Percentiles rank a stretch among this genome's conserved stretches.
Conservation (phyloP, 805 yeast genomes). For the Cyberlindnera nakhonratchasimensis region DNA sequence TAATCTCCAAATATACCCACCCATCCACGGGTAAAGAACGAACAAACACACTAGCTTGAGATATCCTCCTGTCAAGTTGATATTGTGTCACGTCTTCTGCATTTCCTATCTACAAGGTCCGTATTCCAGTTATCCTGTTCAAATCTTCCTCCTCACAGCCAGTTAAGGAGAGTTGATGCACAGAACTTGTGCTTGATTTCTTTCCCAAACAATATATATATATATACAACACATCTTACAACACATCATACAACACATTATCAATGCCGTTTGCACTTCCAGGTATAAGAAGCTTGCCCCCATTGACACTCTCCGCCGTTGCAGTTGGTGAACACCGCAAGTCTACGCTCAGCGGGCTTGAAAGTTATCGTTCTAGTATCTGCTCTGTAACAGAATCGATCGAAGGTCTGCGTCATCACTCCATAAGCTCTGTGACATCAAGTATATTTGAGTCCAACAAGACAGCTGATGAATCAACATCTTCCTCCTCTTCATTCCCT, state of each 20-base stretch:
- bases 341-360: neutral
- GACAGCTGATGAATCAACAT: neutral
- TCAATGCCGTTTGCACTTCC: conserved; percentile 3
- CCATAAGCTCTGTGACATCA: neutral
- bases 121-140: too few relatives aligned
- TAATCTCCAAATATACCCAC: too few relatives aligned
- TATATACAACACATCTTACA: neutral
- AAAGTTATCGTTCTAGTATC: conserved; percentile 3
- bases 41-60: too few relatives aligned
- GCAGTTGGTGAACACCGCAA: neutral
- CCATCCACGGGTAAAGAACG: too few relatives aligned
- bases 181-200: too few relatives aligned
- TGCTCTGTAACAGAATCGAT: conserved; percentile 1
- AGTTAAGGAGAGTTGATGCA: too few relatives aligned
- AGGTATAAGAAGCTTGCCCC: conserved; percentile 2
- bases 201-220: neutral
- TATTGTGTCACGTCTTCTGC: too few relatives aligned
- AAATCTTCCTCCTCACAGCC: too few relatives aligned
- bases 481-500: neutral
- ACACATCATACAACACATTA: neutral
- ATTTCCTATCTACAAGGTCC: too few relatives aligned
- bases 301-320: neutral
- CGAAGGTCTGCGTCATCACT: conserved; percentile 1
- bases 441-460: conserved; percentile 1
- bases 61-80: too few relatives aligned